Conservation (phyloP, 2,329 filamentous ascomycete genomes). For the Aspergillus oerlinghausenensis region DNA sequence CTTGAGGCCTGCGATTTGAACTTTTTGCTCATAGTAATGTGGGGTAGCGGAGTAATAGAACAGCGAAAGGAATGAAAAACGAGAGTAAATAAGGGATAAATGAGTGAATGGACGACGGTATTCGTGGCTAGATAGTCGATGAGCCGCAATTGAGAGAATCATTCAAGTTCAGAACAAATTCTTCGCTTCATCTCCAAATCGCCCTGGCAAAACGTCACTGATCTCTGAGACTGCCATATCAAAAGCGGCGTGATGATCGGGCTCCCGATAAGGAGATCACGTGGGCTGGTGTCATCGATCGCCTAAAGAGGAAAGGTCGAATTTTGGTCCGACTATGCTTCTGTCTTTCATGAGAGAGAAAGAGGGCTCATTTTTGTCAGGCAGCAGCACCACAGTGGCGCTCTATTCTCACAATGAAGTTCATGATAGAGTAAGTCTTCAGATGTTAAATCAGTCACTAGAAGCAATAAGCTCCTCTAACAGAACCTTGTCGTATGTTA, state of each 20-base stretch:
- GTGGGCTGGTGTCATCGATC: constrained; percentile 30
- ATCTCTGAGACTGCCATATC: not conserved
- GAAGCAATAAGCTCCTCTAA: constrained; percentile 6
- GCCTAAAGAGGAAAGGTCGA: constrained; percentile 28
- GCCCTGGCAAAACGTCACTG: not conserved
- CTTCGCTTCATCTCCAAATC: not conserved
- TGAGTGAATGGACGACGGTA: not conserved
- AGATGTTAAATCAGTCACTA: not conserved
- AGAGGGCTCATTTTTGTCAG: constrained; percentile 8
- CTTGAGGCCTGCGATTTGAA: constrained; percentile 62
- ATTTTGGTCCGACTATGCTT: constrained; percentile 14
- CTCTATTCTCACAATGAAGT: constrained; percentile 59
- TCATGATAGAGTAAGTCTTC: constrained; percentile 63
- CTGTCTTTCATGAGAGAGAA: not conserved
- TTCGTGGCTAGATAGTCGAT: not conserved
- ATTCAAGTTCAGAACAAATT: not conserved
- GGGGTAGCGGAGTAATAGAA: constrained; percentile 26
- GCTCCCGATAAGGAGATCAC: constrained; percentile 29
- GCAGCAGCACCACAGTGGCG: constrained; percentile 14
- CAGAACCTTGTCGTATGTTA: constrained; percentile 22
- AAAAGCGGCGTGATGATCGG: constrained; percentile 14
- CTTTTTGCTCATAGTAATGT: constrained; percentile 55
- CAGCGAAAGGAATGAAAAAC: constrained; percentile 14
- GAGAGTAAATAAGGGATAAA: constrained; percentile 5
- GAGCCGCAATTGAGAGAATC: not conserved